Percentiles rank a stretch among this genome's conserved stretches.
phyloP scores from a whole-genome alignment of 192 early-diverging fungal species.

The Coemansia sp. region DNA sequence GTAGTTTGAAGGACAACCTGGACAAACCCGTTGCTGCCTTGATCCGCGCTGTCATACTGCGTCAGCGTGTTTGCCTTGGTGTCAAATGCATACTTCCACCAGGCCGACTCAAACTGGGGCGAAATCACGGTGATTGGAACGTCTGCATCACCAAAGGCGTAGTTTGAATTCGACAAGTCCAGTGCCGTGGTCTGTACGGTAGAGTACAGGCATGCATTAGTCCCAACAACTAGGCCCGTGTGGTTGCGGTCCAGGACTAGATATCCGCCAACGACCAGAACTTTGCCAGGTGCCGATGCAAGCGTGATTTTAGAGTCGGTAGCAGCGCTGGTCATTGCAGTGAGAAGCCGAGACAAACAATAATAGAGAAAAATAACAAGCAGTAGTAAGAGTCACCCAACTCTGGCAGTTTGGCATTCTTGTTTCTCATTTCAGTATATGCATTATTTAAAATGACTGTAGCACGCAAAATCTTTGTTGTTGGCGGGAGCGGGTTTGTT shows the following conservation, averaged over 20 bases:
- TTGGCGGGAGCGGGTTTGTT: constrained; percentile 64
- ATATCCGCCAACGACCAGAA: constrained; percentile 90
- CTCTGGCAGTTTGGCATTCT: not conserved
- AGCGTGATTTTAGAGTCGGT: constrained; percentile 30
- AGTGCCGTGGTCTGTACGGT: constrained; percentile 51
- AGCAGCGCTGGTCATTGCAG: constrained; percentile 8
- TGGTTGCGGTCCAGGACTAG: constrained; percentile 82
- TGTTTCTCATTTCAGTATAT: not conserved
- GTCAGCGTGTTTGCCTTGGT: constrained; percentile 14
- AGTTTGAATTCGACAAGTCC: not conserved
- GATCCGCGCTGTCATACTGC: constrained; percentile 37
- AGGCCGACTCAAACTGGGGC: constrained; percentile 83
- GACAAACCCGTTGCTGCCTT: constrained; percentile 34
- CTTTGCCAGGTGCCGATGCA: constrained; percentile 94
- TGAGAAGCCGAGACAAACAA: constrained; percentile 2
- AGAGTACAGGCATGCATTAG: constrained; percentile 82
- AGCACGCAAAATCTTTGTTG: constrained; percentile 57
- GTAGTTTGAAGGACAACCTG: constrained; percentile 46
- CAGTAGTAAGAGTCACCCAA: not conserved
- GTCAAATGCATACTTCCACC: constrained; percentile 69
- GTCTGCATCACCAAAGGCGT: not conserved
- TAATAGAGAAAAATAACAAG: not conserved
- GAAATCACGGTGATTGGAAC: constrained; percentile 63
- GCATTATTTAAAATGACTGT: constrained; percentile 20
- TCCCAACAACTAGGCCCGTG: constrained; percentile 81